phyloP scores from a whole-genome alignment of 2,329 filamentous ascomycete species.

The Paracorniculantispora psalliotae region DNA sequence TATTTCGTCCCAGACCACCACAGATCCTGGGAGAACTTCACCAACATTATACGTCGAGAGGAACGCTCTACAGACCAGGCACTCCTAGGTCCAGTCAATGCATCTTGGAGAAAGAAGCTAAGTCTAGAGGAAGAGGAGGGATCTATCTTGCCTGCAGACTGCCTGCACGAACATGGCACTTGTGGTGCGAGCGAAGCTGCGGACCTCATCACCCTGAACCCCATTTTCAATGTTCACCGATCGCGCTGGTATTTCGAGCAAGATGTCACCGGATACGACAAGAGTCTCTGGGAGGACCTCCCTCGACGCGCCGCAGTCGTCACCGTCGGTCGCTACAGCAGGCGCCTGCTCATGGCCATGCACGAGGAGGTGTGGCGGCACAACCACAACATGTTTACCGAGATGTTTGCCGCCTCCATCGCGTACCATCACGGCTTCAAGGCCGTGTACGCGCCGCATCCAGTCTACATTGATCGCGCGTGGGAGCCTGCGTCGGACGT shows the following conservation, averaged over 20 bases:
- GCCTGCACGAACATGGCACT: slow-evolving; percentile 41
- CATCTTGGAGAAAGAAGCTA: slow-evolving; percentile 42
- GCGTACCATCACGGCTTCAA: slow-evolving; percentile 74
- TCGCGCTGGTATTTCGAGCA: slow-evolving; percentile 69
- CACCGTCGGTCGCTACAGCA: slow-evolving; percentile 63
- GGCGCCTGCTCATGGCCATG: slow-evolving; percentile 64
- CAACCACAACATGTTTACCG: slow-evolving; percentile 68
- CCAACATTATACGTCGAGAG: slow-evolving; percentile 56
- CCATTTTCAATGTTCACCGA: slow-evolving; percentile 64
- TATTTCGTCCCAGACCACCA: slow-evolving; percentile 72
- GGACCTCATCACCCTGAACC: slow-evolving; percentile 73
- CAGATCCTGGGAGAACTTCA: slow-evolving; percentile 68
- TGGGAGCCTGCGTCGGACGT: slow-evolving; percentile 64
- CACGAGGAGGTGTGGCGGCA: slow-evolving; percentile 65
- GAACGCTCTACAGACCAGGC: slow-evolving; percentile 43
- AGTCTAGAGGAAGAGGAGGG: slow-evolving; percentile 49
- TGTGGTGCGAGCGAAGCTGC: slow-evolving; percentile 69
- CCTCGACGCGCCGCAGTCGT: slow-evolving; percentile 68
- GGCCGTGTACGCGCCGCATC: slow-evolving; percentile 75
- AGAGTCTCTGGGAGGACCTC: slow-evolving; percentile 49
- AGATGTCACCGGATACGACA: slow-evolving; percentile 69
- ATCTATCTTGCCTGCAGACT: slow-evolving; percentile 49
- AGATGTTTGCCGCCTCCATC: slow-evolving; percentile 71
- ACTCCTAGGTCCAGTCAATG: slow-evolving; percentile 63
- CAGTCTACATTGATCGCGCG: slow-evolving; percentile 69